phyloP scores from a whole-genome alignment of 2,329 filamentous ascomycete species.

The Trichoderma sp. region DNA sequence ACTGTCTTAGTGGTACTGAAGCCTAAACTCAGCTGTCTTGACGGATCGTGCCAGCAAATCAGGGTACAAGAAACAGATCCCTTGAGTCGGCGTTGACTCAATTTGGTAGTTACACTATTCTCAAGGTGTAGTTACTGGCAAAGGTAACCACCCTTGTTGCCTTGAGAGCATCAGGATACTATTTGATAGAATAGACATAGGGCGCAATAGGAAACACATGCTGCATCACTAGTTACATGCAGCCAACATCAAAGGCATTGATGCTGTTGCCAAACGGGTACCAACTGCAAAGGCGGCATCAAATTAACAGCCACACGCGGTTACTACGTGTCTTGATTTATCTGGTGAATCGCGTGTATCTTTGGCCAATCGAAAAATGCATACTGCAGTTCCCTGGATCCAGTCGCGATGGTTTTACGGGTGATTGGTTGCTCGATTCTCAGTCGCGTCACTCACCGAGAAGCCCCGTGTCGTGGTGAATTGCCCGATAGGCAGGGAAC shows the following conservation, averaged over 20 bases:
- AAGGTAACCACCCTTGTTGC: not conserved
- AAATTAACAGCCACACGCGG: not conserved
- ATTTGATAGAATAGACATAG: not conserved
- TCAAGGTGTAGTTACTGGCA: not conserved
- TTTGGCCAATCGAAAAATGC: not conserved
- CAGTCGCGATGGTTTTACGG: not conserved
- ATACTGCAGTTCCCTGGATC: not conserved
- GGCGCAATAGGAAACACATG: not conserved
- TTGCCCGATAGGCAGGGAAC: not conserved
- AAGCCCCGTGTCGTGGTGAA: not conserved
- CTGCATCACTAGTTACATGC: not conserved
- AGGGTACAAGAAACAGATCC: not conserved
- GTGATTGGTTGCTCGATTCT: not conserved
- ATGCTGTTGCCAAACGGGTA: not conserved
- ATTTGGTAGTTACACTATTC: not conserved
- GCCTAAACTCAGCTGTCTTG: not conserved
- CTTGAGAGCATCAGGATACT: not conserved
- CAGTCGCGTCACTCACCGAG: not conserved
- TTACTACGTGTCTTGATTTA: not conserved
- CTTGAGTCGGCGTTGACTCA: not conserved
- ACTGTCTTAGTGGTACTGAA: not conserved
- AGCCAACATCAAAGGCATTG: not conserved
- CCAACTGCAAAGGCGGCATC: not conserved
- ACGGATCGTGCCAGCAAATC: not conserved
- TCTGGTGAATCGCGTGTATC: not conserved